These are phyloP conservation scores for Sporothrix schenckii DNA, from an alignment of 2,329 filamentous ascomycete species.

Conservation along the genomic window DNA sequence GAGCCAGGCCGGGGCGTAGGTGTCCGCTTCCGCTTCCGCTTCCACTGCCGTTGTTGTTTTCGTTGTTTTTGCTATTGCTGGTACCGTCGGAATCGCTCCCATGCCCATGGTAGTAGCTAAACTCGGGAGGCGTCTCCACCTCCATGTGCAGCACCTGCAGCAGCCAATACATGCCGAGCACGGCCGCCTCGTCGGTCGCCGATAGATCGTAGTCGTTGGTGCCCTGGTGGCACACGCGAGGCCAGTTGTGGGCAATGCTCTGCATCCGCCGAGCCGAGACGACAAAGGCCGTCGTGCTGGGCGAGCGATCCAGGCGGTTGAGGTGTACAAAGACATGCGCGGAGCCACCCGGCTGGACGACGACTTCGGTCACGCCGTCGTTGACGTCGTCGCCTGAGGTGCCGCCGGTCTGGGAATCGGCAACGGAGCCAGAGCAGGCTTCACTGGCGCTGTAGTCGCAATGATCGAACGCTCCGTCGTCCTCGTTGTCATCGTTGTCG, in stretches of 20 bases:
- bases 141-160: slow-evolving; percentile 34
- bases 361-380: slow-evolving; percentile 13
- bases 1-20: background rate
- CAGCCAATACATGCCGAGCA: slow-evolving; percentile 34
- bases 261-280: slow-evolving; percentile 41
- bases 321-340: slow-evolving; percentile 30
- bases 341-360: slow-evolving; percentile 24
- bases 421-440: background rate
- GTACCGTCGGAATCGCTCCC: background rate
- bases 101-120: slow-evolving; percentile 21
- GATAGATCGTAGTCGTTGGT: slow-evolving; percentile 24
- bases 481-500: background rate
- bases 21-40: background rate
- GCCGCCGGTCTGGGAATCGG: too few species aligned
- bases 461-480: background rate
- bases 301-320: slow-evolving; percentile 16
- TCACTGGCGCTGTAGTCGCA: background rate
- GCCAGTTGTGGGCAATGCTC: slow-evolving; percentile 22
- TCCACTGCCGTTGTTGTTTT: background rate
- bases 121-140: background rate
- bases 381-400: background rate
- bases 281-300: slow-evolving; percentile 44
- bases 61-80: background rate
- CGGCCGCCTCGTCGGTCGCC: slow-evolving; percentile 30
- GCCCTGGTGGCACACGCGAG: slow-evolving; percentile 27